phyloP scores from a whole-genome alignment of 805 yeast genomes.

The Saccharomycopsis fermentans region DNA sequence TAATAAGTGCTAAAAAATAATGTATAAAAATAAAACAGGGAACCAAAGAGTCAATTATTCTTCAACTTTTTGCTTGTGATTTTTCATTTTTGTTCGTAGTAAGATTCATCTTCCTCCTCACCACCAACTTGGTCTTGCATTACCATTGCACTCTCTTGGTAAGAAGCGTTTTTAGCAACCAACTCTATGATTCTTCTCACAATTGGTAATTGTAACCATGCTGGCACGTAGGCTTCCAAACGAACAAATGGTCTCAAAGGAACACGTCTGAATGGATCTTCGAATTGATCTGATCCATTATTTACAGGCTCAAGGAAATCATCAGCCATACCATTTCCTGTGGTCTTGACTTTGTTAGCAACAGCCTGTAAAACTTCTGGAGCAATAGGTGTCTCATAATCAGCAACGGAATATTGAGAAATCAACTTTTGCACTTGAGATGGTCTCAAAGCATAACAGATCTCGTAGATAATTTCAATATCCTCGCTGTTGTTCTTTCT shows the following conservation, averaged over 20 bases:
- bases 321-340: conserved; percentile 31
- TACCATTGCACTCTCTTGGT: conserved; percentile 35
- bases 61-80: too few relatives aligned
- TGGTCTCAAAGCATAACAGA: conserved; percentile 89
- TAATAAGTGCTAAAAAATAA: not conserved
- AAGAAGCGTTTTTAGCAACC: conserved; percentile 73
- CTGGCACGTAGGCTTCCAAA: conserved; percentile 88
- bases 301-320: conserved; percentile 65
- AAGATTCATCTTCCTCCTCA: conserved; percentile 15
- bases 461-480: conserved; percentile 84
- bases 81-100: conserved; percentile 9
- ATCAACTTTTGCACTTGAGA: conserved; percentile 91
- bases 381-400: conserved; percentile 87
- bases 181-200: conserved; percentile 83
- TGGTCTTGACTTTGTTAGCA: conserved; percentile 63
- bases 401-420: conserved; percentile 82
- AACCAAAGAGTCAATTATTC: too few relatives aligned
- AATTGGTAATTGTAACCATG: conserved; percentile 82
- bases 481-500: conserved; percentile 84
- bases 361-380: conserved; percentile 70
- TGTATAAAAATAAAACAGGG: not conserved
- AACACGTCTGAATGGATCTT: conserved; percentile 73
- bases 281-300: conserved; percentile 56
- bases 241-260: conserved; percentile 68
- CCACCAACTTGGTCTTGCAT: conserved; percentile 6